Percentiles rank a stretch among this genome's conserved stretches.
These are phyloP conservation scores for Hemileccinum impolitum DNA, from an alignment of 768 basidiomycete genomes.

Conservation along the genomic window DNA sequence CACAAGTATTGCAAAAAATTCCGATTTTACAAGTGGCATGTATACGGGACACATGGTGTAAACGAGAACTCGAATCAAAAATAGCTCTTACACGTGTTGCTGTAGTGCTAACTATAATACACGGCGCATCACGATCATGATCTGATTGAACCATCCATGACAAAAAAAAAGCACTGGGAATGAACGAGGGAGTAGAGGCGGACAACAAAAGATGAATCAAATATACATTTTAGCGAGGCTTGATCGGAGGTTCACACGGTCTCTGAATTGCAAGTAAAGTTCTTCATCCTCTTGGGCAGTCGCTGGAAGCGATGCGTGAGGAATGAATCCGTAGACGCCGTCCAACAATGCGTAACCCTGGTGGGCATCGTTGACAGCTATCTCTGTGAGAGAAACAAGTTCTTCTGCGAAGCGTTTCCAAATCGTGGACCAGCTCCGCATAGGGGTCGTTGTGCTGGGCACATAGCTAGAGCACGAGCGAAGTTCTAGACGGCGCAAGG, in stretches of 20 bases:
- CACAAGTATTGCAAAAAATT: no score
- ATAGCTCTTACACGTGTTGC: no score
- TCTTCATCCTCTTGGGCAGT: constrained; percentile 14
- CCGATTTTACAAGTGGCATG: no score
- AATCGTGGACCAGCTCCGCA: constrained; percentile 27
- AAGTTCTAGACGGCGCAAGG: constrained; percentile 23
- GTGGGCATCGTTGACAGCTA: constrained; percentile 13
- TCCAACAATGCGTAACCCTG: constrained; percentile 27
- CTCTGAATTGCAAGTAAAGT: constrained; percentile 6
- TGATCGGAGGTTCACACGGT: constrained; percentile 12
- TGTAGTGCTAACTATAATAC: constrained; percentile 5
- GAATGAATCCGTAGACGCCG: constrained; percentile 19
- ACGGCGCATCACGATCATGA: background rate
- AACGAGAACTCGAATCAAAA: no score
- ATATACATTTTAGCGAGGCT: background rate
- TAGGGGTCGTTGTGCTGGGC: constrained; percentile 4
- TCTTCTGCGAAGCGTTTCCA: constrained; percentile 25
- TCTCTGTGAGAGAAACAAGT: constrained; percentile 19
- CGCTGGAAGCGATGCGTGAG: constrained; percentile 10
- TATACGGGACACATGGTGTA: no score
- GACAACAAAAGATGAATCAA: background rate
- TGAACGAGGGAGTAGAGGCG: background rate
- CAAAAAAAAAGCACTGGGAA: background rate
- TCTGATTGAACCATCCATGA: background rate
- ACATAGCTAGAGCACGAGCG: constrained; percentile 27